A percentile compares a stretch with the other conserved stretches of the same genome.
phyloP scores from a whole-genome alignment of 2,329 filamentous ascomycete species.

The Simplicillium aogashimaense region DNA sequence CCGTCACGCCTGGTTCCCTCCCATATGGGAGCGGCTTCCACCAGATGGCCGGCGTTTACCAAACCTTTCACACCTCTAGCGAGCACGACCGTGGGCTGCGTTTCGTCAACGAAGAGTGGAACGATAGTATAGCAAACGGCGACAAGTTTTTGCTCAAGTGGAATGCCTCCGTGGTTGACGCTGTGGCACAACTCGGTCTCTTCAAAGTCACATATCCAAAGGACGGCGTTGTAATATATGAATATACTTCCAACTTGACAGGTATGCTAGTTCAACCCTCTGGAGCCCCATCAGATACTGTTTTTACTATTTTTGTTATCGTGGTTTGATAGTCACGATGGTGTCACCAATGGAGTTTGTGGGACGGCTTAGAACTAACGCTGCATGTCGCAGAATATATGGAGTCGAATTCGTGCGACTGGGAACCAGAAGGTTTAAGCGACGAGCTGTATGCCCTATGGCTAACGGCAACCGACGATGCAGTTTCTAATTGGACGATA shows the following conservation, averaged over 20 bases:
- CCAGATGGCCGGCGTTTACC: conserved; percentile 12
- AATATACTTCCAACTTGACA: conserved; percentile 18
- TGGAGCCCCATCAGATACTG: background rate
- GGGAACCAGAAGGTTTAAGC: conserved; percentile 16
- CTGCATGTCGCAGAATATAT: conserved; percentile 13
- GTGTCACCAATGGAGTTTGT: background rate
- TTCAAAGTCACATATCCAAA: conserved; percentile 20
- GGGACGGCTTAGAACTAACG: background rate
- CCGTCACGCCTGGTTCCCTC: conserved; percentile 8
- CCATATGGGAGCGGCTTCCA: conserved; percentile 7
- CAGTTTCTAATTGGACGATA: conserved; percentile 16
- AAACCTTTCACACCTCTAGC: conserved; percentile 7
- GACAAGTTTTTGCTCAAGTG: conserved; percentile 16
- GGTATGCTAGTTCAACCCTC: conserved; percentile 11
- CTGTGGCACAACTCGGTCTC: conserved; percentile 14
- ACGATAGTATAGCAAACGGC: conserved; percentile 22
- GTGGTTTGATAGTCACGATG: background rate
- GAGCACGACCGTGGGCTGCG: conserved; percentile 16
- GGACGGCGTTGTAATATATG: conserved; percentile 17
- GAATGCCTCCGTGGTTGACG: conserved; percentile 16
- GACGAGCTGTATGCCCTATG: conserved; percentile 19
- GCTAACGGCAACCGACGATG: conserved; percentile 13
- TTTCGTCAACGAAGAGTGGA: conserved; percentile 23
- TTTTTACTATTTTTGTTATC: no score
- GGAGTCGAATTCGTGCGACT: conserved; percentile 13